Conservation (phyloP, 768 basidiomycete species). For the Tremella fuciformis region DNA sequence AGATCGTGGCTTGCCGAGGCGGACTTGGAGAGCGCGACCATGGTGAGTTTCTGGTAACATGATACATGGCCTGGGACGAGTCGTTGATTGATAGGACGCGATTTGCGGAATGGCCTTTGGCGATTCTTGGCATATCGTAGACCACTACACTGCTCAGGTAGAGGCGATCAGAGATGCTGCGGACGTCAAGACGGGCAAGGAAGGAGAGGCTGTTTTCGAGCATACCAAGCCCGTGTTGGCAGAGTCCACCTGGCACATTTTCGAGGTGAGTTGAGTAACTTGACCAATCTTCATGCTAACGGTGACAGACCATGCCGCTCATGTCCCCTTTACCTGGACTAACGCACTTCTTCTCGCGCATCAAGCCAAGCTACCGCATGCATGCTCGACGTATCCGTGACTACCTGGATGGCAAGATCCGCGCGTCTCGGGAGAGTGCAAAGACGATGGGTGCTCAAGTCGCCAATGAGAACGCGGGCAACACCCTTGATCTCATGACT, state of each 20-base stretch:
- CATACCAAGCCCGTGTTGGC: slow-evolving; percentile 18
- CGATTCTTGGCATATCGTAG: slow-evolving; percentile 23
- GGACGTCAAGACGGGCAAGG: slow-evolving; percentile 4
- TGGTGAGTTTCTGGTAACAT: slow-evolving; percentile 21
- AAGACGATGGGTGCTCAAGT: slow-evolving; percentile 23
- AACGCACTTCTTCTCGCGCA: no score
- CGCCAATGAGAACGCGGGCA: slow-evolving; percentile 36
- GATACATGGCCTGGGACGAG: background rate
- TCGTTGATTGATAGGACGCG: slow-evolving; percentile 27
- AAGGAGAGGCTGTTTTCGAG: slow-evolving; percentile 26
- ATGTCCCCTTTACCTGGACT: no score
- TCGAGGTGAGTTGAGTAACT: slow-evolving; percentile 13
- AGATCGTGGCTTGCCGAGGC: slow-evolving; percentile 22
- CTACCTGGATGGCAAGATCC: slow-evolving; percentile 25
- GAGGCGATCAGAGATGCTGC: background rate
- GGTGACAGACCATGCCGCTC: no score
- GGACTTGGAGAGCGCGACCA: slow-evolving; percentile 33
- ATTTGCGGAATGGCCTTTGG: slow-evolving; percentile 46
- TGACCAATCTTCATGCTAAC: no score
- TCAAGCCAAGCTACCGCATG: slow-evolving; percentile 16
- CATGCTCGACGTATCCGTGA: slow-evolving; percentile 15
- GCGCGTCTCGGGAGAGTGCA: slow-evolving; percentile 22
- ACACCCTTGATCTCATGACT: slow-evolving; percentile 43
- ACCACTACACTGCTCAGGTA: slow-evolving; percentile 19
- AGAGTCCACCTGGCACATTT: slow-evolving; percentile 23